A percentile compares a stretch with the other conserved stretches of the same genome.
phyloP scores from a whole-genome alignment of 768 basidiomycete species.

The Auriscalpium microsporum region DNA sequence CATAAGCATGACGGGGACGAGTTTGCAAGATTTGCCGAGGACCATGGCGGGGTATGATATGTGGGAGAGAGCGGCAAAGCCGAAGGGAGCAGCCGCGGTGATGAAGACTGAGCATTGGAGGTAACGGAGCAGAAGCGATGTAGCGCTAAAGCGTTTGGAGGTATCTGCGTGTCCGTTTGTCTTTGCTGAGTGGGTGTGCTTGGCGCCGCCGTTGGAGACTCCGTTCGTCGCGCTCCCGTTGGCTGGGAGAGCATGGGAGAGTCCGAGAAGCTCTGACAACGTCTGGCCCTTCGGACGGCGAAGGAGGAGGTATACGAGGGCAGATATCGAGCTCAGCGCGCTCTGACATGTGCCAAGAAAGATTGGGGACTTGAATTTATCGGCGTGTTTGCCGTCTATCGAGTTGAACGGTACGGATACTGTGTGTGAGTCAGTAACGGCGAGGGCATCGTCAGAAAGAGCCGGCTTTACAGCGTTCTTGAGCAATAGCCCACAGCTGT shows the following conservation, averaged over 20 bases:
- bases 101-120: conserved; percentile 83
- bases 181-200: conserved; percentile 11
- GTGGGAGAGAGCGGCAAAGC: conserved; percentile 89
- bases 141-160: conserved; percentile 25
- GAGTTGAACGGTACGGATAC: conserved; percentile 81
- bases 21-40: conserved; percentile 97
- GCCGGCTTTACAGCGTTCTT: conserved; percentile 71
- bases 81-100: conserved; percentile 88
- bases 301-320: conserved; percentile 65
- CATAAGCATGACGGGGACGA: conserved; percentile 97
- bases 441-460: background rate
- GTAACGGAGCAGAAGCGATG: conserved; percentile 59
- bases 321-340: conserved; percentile 64
- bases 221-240: conserved; percentile 27
- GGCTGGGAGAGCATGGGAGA: conserved; percentile 29
- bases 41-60: conserved; percentile 99
- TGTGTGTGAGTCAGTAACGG: conserved; percentile 18
- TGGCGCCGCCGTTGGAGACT: conserved; percentile 26
- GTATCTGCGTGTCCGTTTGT: conserved; percentile 20
- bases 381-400: conserved; percentile 48
- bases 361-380: conserved; percentile 79
- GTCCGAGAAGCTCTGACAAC: conserved; percentile 51
- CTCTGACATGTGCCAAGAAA: conserved; percentile 85
- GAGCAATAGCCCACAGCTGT: conserved; percentile 86
- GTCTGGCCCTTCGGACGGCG: conserved; percentile 49